phyloP scores from a whole-genome alignment of 2,329 filamentous ascomycete genomes.

The Leptographium lundbergii region DNA sequence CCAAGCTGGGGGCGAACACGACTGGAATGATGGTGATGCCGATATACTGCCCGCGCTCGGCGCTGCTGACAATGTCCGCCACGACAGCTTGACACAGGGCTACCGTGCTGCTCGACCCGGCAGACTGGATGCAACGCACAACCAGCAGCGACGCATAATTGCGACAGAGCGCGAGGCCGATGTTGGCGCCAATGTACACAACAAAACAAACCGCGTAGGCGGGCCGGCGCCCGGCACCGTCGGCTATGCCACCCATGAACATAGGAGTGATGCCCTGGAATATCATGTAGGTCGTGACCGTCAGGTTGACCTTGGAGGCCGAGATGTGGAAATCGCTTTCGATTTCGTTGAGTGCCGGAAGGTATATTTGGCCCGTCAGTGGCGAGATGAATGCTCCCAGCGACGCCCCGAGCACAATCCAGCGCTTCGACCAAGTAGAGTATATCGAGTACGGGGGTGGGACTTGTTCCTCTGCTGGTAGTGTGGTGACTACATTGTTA shows the following conservation, averaged over 20 bases:
- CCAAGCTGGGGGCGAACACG: conserved; percentile 34
- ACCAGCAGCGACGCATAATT: conserved; percentile 38
- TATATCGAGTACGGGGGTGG: conserved; percentile 22
- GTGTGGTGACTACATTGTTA: background rate
- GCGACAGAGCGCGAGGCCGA: conserved; percentile 36
- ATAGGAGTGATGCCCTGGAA: conserved; percentile 48
- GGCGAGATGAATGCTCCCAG: conserved; percentile 30
- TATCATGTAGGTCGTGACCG: conserved; percentile 43
- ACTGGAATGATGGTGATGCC: conserved; percentile 34
- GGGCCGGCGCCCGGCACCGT: conserved; percentile 37
- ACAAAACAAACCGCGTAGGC: conserved; percentile 39
- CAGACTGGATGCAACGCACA: conserved; percentile 42
- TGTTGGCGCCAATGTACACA: conserved; percentile 38
- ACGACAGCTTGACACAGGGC: conserved; percentile 45
- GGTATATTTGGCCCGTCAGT: conserved; percentile 37
- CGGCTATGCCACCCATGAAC: conserved; percentile 41
- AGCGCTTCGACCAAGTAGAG: conserved; percentile 25
- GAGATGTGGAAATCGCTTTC: conserved; percentile 27
- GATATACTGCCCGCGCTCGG: conserved; percentile 48
- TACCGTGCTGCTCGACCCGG: conserved; percentile 45
- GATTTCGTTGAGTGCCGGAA: conserved; percentile 36
- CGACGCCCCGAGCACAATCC: conserved; percentile 25
- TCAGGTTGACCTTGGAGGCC: conserved; percentile 30
- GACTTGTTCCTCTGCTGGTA: conserved; percentile 1
- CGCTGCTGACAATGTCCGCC: conserved; percentile 48